phyloP scores from a whole-genome alignment of 768 basidiomycete genomes.

The Tulasnella sp. region DNA sequence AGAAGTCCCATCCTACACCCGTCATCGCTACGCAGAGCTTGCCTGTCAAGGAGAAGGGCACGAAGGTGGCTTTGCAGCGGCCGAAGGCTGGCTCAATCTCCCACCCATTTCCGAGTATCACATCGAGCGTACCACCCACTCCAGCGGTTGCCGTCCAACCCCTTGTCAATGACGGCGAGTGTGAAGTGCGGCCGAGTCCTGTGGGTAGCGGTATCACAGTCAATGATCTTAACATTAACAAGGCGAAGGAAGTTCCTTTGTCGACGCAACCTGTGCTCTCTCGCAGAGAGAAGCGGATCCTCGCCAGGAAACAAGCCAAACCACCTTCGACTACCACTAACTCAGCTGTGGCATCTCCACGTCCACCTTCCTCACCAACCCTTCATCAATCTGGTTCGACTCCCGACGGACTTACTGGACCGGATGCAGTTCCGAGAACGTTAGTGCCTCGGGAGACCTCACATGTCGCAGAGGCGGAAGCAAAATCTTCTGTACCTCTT shows the following conservation, averaged over 20 bases:
- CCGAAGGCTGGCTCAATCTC: no score
- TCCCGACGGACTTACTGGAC: no score
- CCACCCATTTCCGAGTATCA: no score
- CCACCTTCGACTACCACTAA: background rate
- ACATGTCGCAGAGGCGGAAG: background rate
- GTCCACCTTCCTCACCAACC: background rate
- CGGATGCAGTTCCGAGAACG: no score
- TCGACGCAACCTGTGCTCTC: background rate
- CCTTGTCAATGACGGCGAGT: background rate
- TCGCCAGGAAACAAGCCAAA: conserved; percentile 10
- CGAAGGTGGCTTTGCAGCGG: no score
- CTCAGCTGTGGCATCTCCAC: background rate
- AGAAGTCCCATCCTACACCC: no score
- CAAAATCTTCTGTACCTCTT: background rate
- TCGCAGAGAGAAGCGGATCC: background rate
- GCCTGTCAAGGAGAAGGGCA: no score
- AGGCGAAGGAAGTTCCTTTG: background rate
- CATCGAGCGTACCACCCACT: background rate
- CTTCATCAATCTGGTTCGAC: conserved; percentile 15
- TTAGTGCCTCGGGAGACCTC: background rate
- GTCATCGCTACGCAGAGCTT: no score
- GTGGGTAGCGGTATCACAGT: no score
- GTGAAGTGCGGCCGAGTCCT: no score
- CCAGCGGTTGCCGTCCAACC: background rate
- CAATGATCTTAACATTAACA: no score